These are phyloP conservation scores for Limnomonas spitsbergensis DNA, from an alignment of 139 green algal species.

Conservation along the genomic window DNA sequence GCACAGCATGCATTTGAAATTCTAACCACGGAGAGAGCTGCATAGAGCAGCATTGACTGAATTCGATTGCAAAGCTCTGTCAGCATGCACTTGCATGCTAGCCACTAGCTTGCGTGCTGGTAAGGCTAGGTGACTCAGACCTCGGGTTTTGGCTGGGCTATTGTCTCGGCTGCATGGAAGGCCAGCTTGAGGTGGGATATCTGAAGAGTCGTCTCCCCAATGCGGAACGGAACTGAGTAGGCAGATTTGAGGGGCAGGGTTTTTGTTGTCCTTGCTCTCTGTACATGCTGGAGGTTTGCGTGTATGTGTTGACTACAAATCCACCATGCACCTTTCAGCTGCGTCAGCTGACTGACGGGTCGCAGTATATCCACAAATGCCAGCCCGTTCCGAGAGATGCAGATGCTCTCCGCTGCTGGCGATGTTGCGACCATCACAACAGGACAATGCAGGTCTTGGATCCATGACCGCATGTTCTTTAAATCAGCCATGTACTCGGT, in stretches of 20 bases:
- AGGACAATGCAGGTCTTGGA: slow-evolving; percentile 48
- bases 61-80: too few species aligned
- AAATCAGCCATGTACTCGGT: slow-evolving; percentile 3
- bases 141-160: slow-evolving; percentile 69
- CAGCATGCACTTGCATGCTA: too few species aligned
- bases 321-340: slow-evolving; percentile 66
- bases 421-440: slow-evolving; percentile 62
- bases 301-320: background rate
- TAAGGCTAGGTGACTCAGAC: slow-evolving; percentile 26
- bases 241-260: background rate
- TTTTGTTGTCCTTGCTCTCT: background rate
- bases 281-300: background rate
- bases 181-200: slow-evolving; percentile 72
- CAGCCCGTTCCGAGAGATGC: slow-evolving; percentile 56
- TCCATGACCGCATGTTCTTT: slow-evolving; percentile 20
- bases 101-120: too few species aligned
- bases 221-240: slow-evolving; percentile 62
- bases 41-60: too few species aligned
- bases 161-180: slow-evolving; percentile 53
- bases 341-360: slow-evolving; percentile 56
- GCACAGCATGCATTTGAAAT: background rate
- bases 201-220: slow-evolving; percentile 68
- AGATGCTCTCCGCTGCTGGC: slow-evolving; percentile 53
- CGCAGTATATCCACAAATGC: slow-evolving; percentile 72
- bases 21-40: too few species aligned